Conservation (phyloP, 192 early-diverging fungal genomes). For the Podila verticillata region DNA sequence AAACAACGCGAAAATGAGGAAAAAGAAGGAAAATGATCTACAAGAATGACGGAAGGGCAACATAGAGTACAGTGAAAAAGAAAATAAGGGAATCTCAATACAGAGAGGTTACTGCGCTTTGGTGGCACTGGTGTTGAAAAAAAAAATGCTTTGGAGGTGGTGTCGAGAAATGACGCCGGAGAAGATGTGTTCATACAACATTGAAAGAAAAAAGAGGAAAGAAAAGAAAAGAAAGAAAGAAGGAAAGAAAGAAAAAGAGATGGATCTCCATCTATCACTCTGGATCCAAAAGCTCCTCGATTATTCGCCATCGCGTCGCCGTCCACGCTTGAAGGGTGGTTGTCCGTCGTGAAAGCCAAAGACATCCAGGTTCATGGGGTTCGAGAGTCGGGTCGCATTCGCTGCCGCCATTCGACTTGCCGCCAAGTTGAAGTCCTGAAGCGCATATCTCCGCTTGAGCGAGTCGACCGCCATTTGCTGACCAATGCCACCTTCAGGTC, state of each 20-base stretch:
- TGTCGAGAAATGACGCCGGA: neutral
- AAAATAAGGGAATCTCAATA: neutral
- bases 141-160: neutral
- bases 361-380: slow-evolving; percentile 31
- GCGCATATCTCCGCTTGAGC: slow-evolving; percentile 33
- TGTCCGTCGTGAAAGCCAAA: slow-evolving; percentile 37
- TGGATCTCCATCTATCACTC: neutral
- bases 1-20: neutral
- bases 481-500: slow-evolving; percentile 47
- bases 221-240: neutral
- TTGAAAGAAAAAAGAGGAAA: neutral
- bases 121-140: neutral
- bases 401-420: slow-evolving; percentile 27
- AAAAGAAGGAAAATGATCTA: neutral
- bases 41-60: neutral
- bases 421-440: slow-evolving; percentile 40
- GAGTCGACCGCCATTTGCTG: slow-evolving; percentile 47
- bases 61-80: neutral
- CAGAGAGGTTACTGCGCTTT: neutral
- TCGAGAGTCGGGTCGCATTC: slow-evolving; percentile 16
- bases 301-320: slow-evolving; percentile 42
- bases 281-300: neutral
- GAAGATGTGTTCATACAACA: slow-evolving; percentile 1
- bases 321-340: slow-evolving; percentile 43
- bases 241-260: neutral